phyloP scores from a whole-genome alignment of 352 stramenopile species.

The Phytophthora multivora region DNA sequence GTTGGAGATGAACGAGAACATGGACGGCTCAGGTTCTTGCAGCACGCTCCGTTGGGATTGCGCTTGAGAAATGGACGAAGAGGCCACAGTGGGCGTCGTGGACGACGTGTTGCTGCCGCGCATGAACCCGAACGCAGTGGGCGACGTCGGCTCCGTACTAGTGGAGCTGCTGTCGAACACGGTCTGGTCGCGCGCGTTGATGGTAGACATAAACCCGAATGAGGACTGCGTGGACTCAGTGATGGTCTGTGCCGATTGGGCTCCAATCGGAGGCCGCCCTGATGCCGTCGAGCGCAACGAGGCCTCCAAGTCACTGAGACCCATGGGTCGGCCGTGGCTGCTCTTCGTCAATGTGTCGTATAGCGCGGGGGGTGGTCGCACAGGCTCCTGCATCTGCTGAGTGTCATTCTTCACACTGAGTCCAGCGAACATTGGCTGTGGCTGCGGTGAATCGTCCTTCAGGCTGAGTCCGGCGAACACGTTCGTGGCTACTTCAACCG shows the following conservation, averaged over 20 bases:
- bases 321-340: constrained; percentile 51
- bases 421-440: constrained; percentile 52
- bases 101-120: constrained; percentile 37
- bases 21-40: constrained; percentile 41
- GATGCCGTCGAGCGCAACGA: constrained; percentile 41
- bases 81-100: constrained; percentile 33
- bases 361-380: constrained; percentile 25
- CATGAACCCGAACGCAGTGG: constrained; percentile 68
- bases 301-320: constrained; percentile 46
- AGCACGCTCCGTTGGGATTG: constrained; percentile 29
- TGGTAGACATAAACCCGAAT: constrained; percentile 58
- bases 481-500: constrained; percentile 28
- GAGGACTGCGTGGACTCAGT: constrained; percentile 43
- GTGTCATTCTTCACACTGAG: constrained; percentile 46
- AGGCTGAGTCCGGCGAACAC: constrained; percentile 69
- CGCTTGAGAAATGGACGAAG: constrained; percentile 28
- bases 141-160: constrained; percentile 47
- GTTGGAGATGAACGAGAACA: constrained; percentile 72
- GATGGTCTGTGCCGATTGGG: neutral
- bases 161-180: constrained; percentile 38
- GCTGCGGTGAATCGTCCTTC: constrained; percentile 24
- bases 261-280: constrained; percentile 7
- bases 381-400: constrained; percentile 3
- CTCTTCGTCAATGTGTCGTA: constrained; percentile 43
- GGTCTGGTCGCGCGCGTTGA: constrained; percentile 13